Conservation (phyloP, 805 yeast genomes). For the Zygosaccharomyces bisporus region DNA sequence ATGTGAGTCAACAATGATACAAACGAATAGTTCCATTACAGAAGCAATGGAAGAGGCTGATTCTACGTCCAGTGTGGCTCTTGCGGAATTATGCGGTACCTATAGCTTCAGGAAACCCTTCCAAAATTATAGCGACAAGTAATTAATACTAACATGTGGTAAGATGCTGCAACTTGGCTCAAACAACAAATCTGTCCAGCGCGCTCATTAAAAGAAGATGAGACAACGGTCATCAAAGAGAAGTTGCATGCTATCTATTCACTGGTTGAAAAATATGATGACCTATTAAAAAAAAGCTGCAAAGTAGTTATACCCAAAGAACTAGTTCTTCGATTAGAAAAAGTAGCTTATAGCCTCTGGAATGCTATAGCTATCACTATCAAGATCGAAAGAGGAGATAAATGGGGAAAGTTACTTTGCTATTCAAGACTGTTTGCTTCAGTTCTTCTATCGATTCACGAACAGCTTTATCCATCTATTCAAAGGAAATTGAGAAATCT, state of each 20-base stretch:
- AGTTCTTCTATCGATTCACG: constrained; percentile 34
- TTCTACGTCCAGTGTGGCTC: constrained; percentile 20
- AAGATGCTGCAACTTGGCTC: constrained; percentile 26
- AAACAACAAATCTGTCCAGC: constrained; percentile 13
- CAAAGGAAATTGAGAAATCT: constrained; percentile 31
- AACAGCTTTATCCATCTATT: constrained; percentile 24
- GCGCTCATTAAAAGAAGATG: neutral
- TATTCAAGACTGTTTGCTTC: constrained; percentile 33
- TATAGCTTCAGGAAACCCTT: constrained; percentile 1
- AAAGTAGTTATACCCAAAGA: constrained; percentile 21
- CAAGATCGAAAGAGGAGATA: constrained; percentile 22
- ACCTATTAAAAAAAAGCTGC: constrained; percentile 28
- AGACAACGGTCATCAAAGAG: constrained; percentile 10
- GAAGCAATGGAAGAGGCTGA: constrained; percentile 15
- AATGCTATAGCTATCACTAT: constrained; percentile 33
- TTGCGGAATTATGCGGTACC: constrained; percentile 26
- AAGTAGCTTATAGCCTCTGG: constrained; percentile 38
- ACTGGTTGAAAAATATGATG: constrained; percentile 33
- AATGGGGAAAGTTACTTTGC: constrained; percentile 13
- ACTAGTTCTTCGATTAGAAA: constrained; percentile 25
- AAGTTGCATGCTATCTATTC: constrained; percentile 30
- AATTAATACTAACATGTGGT: constrained; percentile 2
- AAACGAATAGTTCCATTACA: no score
- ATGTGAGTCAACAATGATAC: no score
- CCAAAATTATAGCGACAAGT: neutral